phyloP scores from a whole-genome alignment of 2,329 filamentous ascomycete genomes.

The Juglanconis sp. region DNA sequence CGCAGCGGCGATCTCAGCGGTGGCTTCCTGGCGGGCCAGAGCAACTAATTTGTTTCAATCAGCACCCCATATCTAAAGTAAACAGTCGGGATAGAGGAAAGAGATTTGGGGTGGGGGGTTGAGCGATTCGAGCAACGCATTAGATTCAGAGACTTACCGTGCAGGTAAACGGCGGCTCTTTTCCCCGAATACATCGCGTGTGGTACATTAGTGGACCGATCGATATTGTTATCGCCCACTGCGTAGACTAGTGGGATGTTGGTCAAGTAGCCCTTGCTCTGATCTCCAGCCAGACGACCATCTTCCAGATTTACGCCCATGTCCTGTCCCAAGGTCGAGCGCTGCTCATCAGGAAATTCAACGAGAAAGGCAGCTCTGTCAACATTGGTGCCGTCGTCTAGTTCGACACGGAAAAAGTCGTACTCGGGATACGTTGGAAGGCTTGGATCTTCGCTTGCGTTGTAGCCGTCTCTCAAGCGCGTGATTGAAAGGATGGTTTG shows the following conservation, averaged over 20 bases:
- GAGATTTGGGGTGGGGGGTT: not conserved
- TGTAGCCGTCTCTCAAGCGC: slow-evolving; percentile 40
- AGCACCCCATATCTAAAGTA: not conserved
- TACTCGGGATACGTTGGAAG: slow-evolving; percentile 44
- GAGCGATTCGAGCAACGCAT: not conserved
- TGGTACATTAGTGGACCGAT: slow-evolving; percentile 58
- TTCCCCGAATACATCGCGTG: slow-evolving; percentile 61
- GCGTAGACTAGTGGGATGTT: slow-evolving; percentile 54
- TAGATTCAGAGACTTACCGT: slow-evolving; percentile 40
- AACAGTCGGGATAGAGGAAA: not conserved
- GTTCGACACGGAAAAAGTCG: slow-evolving; percentile 54
- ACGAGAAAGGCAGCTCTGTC: slow-evolving; percentile 51
- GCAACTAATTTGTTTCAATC: slow-evolving; percentile 28
- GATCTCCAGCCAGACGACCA: slow-evolving; percentile 41
- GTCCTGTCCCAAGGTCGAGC: slow-evolving; percentile 42
- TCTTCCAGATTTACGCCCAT: slow-evolving; percentile 45
- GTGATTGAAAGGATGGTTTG: slow-evolving; percentile 47
- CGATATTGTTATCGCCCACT: slow-evolving; percentile 58
- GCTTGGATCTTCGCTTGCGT: slow-evolving; percentile 36
- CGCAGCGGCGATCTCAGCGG: slow-evolving; percentile 25
- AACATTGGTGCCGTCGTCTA: slow-evolving; percentile 42
- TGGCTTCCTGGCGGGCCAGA: slow-evolving; percentile 38
- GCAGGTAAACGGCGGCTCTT: slow-evolving; percentile 52
- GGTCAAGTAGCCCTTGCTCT: slow-evolving; percentile 42
- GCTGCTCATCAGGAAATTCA: slow-evolving; percentile 45